Evolutionary conservation across 2,329 filamentous ascomycete genomes (phyloP), one percentile per base, ranked within the genome.

Genomic region (Botryotinia globosa): DNA sequence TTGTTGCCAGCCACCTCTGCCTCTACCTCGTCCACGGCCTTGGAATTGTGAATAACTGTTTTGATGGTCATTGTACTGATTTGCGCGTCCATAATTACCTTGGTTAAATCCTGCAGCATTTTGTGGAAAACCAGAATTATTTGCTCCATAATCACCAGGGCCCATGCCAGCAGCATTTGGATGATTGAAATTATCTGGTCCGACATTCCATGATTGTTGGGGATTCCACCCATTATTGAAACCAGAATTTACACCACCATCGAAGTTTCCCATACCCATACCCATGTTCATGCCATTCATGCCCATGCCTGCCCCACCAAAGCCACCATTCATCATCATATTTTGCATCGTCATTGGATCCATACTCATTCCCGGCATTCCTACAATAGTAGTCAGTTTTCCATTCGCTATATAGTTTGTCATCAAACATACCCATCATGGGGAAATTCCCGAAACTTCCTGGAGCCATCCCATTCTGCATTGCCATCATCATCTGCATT

Each of bases 121-220:
- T 76, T 79, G 74, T 74, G 76, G 68, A 87, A 88, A 93, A 85
- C 90, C 90, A 87, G 89, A 87, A 87, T 92, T 91, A 89, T 91
- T 90, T 85, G 88, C 87, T 85, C 91, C 91, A 89, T 88, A 93
- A 85, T 93, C 91, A 92, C 90, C 90, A 87, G 87, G 87, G 84
- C 89, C 90, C 88, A 92, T 92, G 87, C 90, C 89, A 80, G 84
- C 88, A 92, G 85, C 89, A 92, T 89, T 93, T 92, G 89, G 88
- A 90, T 89, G 87, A 90, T 90, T 94, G 90, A 89, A 93, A 91
- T 93, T 94, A 93, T 93, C 91, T 91, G 92, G 91, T 87, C 89
- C 78, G 87, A 89, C 89, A 90, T 91, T 92, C 91, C 91, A 94
- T 87, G 90, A 89, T 85, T 92, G 90, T 85, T 91, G 91, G 86